These are phyloP conservation scores for Lodderomyces theae DNA, from an alignment of 1,139 yeast genomes.

Conservation along the genomic window DNA sequence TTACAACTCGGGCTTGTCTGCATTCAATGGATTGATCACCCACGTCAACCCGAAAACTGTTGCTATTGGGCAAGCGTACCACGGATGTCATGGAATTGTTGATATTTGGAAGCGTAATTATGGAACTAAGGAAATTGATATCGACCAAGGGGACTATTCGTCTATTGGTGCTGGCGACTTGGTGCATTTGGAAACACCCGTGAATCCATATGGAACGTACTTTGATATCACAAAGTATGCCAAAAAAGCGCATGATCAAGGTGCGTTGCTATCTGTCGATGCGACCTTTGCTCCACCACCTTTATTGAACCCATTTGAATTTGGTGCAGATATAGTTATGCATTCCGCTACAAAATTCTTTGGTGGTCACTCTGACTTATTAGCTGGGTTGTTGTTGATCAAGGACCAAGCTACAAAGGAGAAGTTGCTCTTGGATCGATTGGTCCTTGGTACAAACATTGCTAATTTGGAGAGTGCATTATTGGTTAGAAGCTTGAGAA, in stretches of 20 bases:
- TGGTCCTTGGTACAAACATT: constrained; percentile 71
- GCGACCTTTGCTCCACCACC: constrained; percentile 96
- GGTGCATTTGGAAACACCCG: constrained; percentile 82
- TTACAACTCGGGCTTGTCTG: constrained; percentile 77
- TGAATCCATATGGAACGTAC: constrained; percentile 80
- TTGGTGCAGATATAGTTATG: constrained; percentile 79
- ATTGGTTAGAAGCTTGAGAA: constrained; percentile 73
- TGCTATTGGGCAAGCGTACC: constrained; percentile 79
- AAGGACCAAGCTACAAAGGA: constrained; percentile 47
- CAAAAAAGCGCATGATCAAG: constrained; percentile 62
- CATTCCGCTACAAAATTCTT: constrained; percentile 91
- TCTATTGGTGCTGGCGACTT: constrained; percentile 63
- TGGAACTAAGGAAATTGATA: constrained; percentile 51
- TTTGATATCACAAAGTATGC: constrained; percentile 63
- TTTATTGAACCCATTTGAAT: constrained; percentile 71
- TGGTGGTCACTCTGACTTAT: constrained; percentile 91
- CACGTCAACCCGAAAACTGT: constrained; percentile 71
- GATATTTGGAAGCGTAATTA: constrained; percentile 59
- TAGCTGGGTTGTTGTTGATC: constrained; percentile 76
- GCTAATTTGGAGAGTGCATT: constrained; percentile 76
- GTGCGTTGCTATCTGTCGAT: constrained; percentile 71
- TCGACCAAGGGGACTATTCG: constrained; percentile 43
- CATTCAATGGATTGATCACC: constrained; percentile 74
- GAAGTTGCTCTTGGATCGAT: constrained; percentile 57
- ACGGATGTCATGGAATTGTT: constrained; percentile 75